Percentiles rank a stretch among this genome's conserved stretches.
phyloP scores from a whole-genome alignment of 768 basidiomycete species.

The Amanita inopinata region DNA sequence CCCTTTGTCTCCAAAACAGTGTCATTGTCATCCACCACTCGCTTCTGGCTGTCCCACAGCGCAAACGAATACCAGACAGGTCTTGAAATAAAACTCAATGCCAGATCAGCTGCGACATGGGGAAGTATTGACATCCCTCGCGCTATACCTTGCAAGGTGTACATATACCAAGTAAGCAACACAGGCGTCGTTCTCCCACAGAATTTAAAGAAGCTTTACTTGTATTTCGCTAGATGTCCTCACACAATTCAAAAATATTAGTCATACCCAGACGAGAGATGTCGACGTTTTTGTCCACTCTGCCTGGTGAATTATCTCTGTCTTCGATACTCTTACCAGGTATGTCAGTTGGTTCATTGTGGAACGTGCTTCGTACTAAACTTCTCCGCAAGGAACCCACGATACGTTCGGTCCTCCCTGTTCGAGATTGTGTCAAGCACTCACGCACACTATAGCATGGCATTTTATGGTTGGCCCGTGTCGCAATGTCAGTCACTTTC shows the following conservation, averaged over 20 bases:
- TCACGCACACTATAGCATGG: conserved; percentile 40
- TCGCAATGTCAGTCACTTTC: conserved; percentile 73
- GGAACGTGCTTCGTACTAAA: not conserved
- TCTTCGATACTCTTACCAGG: conserved; percentile 77
- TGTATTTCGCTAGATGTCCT: not conserved
- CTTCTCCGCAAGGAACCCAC: conserved; percentile 41
- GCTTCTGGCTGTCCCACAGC: not conserved
- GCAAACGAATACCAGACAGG: not conserved
- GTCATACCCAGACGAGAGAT: conserved; percentile 53
- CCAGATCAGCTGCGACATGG: not conserved
- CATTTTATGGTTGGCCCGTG: conserved; percentile 77
- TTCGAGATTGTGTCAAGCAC: not conserved
- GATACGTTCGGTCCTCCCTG: conserved; percentile 42
- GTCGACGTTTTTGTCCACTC: conserved; percentile 41
- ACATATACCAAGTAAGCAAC: not conserved
- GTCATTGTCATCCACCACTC: not conserved
- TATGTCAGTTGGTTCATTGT: conserved; percentile 21
- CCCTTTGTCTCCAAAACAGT: not conserved
- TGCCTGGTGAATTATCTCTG: conserved; percentile 60
- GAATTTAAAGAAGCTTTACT: not conserved
- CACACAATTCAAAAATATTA: conserved; percentile 25
- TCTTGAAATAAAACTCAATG: not conserved
- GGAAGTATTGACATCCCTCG: not conserved
- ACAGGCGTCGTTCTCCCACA: not conserved
- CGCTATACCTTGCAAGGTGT: conserved; percentile 4